These are phyloP conservation scores for Oenanthe sinensis DNA, from an alignment of 129 eudicot genomes.

Conservation along the genomic window DNA sequence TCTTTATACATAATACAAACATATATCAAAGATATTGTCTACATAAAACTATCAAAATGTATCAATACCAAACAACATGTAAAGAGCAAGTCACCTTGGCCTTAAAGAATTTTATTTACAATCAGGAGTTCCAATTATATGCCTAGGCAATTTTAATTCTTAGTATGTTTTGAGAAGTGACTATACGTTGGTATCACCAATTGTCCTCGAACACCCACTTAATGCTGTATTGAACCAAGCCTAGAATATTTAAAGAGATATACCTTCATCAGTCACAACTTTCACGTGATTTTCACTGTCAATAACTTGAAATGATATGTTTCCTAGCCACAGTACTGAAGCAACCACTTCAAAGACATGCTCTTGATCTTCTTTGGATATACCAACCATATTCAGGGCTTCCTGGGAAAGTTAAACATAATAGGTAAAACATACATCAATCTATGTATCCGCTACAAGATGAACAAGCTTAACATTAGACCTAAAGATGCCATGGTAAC, in stretches of 20 bases:
- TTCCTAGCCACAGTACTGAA: constrained; percentile 91
- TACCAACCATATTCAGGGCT: constrained; percentile 46
- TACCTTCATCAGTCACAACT: constrained; percentile 77
- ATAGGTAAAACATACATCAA: not conserved
- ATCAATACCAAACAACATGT: not conserved
- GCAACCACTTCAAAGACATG: constrained; percentile 66
- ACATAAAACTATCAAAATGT: not conserved
- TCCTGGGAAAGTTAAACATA: constrained; percentile 39
- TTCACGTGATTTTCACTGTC: constrained; percentile 63
- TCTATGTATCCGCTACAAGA: not conserved
- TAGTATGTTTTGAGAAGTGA: not conserved
- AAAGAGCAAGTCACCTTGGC: not conserved
- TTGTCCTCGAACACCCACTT: not conserved
- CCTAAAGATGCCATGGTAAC: not conserved
- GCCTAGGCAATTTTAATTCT: not conserved
- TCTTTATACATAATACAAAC: not conserved
- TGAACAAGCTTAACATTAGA: constrained; percentile 1
- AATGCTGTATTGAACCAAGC: constrained; percentile 4
- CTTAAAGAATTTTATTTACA: not conserved
- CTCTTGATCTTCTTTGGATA: constrained; percentile 60
- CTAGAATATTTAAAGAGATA: not conserved
- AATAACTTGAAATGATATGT: constrained; percentile 63
- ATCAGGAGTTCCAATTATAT: not conserved
- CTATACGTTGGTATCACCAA: not conserved
- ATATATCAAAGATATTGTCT: not conserved